Evolutionary conservation across 345 rosid species (phyloP).

Genomic region (Eucalyptus cloeziana): DNA sequence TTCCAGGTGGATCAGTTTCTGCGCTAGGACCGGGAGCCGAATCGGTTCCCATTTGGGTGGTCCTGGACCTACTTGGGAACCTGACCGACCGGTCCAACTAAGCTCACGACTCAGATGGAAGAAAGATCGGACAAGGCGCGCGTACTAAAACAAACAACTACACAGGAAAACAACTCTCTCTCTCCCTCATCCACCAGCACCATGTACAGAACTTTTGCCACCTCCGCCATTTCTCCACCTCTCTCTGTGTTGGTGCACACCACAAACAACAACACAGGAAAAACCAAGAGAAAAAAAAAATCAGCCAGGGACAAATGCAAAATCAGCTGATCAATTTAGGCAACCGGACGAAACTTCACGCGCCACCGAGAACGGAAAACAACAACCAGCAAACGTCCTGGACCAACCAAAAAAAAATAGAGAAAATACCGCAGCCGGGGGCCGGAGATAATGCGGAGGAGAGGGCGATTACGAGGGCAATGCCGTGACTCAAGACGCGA

Average conservation of each 20-base stretch:
- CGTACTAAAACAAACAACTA: no score
- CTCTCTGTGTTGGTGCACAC: background rate
- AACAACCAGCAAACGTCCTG: background rate
- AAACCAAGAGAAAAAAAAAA: background rate
- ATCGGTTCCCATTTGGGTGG: no score
- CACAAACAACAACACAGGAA: background rate
- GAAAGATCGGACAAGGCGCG: no score
- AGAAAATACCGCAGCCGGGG: background rate
- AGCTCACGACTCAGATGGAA: no score
- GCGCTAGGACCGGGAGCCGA: no score
- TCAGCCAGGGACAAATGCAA: background rate
- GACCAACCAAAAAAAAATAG: background rate
- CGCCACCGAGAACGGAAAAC: background rate
- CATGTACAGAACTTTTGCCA: constrained; percentile 64
- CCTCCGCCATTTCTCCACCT: constrained; percentile 38
- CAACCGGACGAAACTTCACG: background rate
- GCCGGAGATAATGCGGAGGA: background rate
- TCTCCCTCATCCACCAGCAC: constrained; percentile 55
- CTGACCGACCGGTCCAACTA: no score
- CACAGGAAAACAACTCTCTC: constrained; percentile 23
- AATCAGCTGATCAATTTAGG: background rate
- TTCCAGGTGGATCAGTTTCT: no score
- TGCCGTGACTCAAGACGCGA: background rate
- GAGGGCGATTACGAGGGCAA: background rate
- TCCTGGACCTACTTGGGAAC: no score